These are phyloP conservation scores for Colletotrichum orchidophilum DNA, from an alignment of 2,329 filamentous ascomycete species.

Conservation along the genomic window DNA sequence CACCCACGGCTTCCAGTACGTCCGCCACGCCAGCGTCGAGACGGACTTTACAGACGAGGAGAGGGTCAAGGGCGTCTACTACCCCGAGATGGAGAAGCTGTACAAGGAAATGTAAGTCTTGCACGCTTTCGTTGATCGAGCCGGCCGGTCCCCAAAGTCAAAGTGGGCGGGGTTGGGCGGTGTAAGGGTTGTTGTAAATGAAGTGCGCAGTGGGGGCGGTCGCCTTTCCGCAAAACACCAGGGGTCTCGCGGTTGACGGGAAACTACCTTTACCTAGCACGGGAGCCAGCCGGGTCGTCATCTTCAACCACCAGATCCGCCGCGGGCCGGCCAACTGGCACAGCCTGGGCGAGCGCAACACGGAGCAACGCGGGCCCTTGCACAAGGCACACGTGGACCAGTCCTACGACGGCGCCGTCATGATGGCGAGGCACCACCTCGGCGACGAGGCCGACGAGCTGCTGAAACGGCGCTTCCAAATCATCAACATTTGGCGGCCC, in stretches of 20 bases:
- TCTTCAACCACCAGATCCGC: conserved; percentile 44
- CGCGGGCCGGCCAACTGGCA: conserved; percentile 58
- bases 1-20: conserved; percentile 62
- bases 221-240: too few species aligned
- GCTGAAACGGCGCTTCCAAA: conserved; percentile 29
- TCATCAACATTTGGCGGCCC: conserved; percentile 54
- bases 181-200: conserved; percentile 16
- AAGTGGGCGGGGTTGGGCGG: conserved; percentile 15
- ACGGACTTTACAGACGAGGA: conserved; percentile 64
- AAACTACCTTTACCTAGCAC: conserved; percentile 37
- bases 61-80: conserved; percentile 55
- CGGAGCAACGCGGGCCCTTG: conserved; percentile 63
- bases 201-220: conserved; percentile 22
- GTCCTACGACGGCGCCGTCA: conserved; percentile 39
- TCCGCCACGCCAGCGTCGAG: conserved; percentile 62
- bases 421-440: conserved; percentile 36
- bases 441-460: conserved; percentile 26
- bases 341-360: conserved; percentile 69
- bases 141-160: too few species aligned
- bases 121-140: neutral
- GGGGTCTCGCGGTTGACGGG: too few species aligned
- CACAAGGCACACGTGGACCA: conserved; percentile 59
- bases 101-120: conserved; percentile 34
- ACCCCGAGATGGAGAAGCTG: conserved; percentile 33
- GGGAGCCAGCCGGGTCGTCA: conserved; percentile 39